phyloP scores from a whole-genome alignment of 108 stramenopile species.

The Schizochytrium sp. region DNA sequence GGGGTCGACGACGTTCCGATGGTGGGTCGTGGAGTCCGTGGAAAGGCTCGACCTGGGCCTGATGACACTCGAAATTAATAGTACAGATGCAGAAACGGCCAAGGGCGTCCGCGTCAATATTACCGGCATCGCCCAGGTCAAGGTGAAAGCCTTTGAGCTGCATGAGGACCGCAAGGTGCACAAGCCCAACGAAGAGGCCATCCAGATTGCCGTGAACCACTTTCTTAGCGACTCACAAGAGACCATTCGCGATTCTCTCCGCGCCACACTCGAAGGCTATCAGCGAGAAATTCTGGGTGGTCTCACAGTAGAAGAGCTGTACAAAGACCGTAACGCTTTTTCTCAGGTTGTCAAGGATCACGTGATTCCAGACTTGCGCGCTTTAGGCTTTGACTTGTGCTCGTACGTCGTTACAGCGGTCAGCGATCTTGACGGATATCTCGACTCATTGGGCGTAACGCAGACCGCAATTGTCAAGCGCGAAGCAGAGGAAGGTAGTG shows the following conservation, averaged over 20 bases:
- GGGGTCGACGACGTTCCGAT: conserved; percentile 11
- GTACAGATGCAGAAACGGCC: conserved; percentile 13
- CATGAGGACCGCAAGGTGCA: neutral
- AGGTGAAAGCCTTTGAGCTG: neutral
- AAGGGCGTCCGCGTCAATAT: conserved; percentile 22
- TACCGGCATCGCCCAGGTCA: conserved; percentile 23
- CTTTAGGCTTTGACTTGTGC: conserved; percentile 35
- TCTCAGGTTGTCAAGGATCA: neutral
- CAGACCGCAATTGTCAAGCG: conserved; percentile 39
- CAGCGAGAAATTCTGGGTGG: conserved; percentile 28
- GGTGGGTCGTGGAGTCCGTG: conserved; percentile 17
- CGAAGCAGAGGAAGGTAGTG: conserved; percentile 37
- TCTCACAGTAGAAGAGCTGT: conserved; percentile 25
- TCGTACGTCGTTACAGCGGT: conserved; percentile 37
- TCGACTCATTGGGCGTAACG: conserved; percentile 38
- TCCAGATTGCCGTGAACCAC: conserved; percentile 19
- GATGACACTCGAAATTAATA: conserved; percentile 14
- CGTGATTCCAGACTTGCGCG: conserved; percentile 24
- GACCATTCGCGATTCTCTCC: neutral
- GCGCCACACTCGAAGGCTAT: conserved; percentile 24
- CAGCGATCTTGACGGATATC: conserved; percentile 32
- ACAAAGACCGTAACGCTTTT: conserved; percentile 27
- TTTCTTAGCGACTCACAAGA: conserved; percentile 5
- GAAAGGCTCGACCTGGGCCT: neutral
- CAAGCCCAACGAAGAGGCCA: neutral